Percentiles rank a stretch among this genome's conserved stretches.
Evolutionary conservation across 805 yeast species (phyloP).

Genomic region (Sungouiella blattae): DNA sequence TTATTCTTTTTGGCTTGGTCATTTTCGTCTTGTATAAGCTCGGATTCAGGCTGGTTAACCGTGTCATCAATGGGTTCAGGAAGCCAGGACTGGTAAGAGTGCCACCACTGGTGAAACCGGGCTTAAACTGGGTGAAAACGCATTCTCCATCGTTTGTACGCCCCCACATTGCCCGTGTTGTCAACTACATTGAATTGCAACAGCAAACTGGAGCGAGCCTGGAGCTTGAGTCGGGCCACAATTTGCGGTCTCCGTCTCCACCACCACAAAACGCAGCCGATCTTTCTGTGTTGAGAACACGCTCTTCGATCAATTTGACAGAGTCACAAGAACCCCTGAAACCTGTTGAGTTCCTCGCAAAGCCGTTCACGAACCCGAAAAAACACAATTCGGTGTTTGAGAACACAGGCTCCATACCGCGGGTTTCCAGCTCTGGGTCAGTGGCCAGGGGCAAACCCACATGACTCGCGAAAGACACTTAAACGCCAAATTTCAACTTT

Average conservation of each 20-base stretch:
- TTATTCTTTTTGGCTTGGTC: slow-evolving; percentile 17
- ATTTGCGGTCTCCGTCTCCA: slow-evolving; percentile 16
- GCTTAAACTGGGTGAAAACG: slow-evolving; percentile 5
- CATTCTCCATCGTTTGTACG: slow-evolving; percentile 17
- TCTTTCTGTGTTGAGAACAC: slow-evolving; percentile 30
- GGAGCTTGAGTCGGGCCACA: slow-evolving; percentile 33
- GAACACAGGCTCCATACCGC: slow-evolving; percentile 12
- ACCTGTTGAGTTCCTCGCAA: slow-evolving; percentile 29
- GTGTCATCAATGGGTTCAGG: slow-evolving; percentile 1
- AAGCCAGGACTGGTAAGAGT: not conserved
- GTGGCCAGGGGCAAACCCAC: no score
- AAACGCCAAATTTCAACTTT: no score
- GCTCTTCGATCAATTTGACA: slow-evolving; percentile 32
- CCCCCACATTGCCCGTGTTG: slow-evolving; percentile 18
- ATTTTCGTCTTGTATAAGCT: slow-evolving; percentile 16
- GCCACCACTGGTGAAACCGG: slow-evolving; percentile 11
- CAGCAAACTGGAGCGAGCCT: slow-evolving; percentile 19
- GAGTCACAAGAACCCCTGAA: slow-evolving; percentile 11
- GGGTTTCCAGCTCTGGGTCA: slow-evolving; percentile 8
- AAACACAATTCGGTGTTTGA: slow-evolving; percentile 4
- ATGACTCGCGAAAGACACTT: no score
- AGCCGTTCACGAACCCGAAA: slow-evolving; percentile 27
- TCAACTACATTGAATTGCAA: slow-evolving; percentile 17
- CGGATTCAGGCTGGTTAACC: slow-evolving; percentile 3
- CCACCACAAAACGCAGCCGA: slow-evolving; percentile 11